These are phyloP conservation scores for Cyclocybe cylindracea DNA, from an alignment of 768 basidiomycete genomes.

Conservation along the genomic window DNA sequence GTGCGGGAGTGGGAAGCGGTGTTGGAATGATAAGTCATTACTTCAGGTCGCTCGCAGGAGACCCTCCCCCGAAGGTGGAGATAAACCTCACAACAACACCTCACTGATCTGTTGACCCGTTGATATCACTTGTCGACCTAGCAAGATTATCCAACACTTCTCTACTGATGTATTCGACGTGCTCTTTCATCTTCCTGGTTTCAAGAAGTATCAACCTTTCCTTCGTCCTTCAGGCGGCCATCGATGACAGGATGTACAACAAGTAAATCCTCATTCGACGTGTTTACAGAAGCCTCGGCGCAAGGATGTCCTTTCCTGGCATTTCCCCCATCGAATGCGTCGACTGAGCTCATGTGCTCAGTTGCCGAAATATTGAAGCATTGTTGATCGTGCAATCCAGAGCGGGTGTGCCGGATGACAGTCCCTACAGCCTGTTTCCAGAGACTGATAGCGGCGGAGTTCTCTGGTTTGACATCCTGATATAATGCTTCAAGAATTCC, in stretches of 20 bases:
- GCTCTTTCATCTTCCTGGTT: neutral
- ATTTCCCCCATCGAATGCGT: conserved; percentile 66
- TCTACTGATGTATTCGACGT: neutral
- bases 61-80: conserved; percentile 42
- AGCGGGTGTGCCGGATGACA: conserved; percentile 46
- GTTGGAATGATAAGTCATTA: conserved; percentile 62
- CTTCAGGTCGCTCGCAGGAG: conserved; percentile 51
- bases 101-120: conserved; percentile 10
- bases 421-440: conserved; percentile 50
- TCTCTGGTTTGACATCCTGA: conserved; percentile 3
- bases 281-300: conserved; percentile 14
- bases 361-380: conserved; percentile 58
- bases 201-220: conserved; percentile 5
- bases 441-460: conserved; percentile 28
- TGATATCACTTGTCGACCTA: neutral
- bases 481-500: conserved; percentile 13
- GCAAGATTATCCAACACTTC: neutral
- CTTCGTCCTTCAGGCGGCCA: conserved; percentile 62
- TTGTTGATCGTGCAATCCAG: conserved; percentile 54
- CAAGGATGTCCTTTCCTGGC: conserved; percentile 36
- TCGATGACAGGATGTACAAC: conserved; percentile 66
- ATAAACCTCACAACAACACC: conserved; percentile 23
- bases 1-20: conserved; percentile 66
- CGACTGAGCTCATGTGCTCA: conserved; percentile 80
- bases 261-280: conserved; percentile 47